These are phyloP conservation scores for Penicillium aurantiogriseum DNA, from an alignment of 2,329 filamentous ascomycete species.

Conservation along the genomic window DNA sequence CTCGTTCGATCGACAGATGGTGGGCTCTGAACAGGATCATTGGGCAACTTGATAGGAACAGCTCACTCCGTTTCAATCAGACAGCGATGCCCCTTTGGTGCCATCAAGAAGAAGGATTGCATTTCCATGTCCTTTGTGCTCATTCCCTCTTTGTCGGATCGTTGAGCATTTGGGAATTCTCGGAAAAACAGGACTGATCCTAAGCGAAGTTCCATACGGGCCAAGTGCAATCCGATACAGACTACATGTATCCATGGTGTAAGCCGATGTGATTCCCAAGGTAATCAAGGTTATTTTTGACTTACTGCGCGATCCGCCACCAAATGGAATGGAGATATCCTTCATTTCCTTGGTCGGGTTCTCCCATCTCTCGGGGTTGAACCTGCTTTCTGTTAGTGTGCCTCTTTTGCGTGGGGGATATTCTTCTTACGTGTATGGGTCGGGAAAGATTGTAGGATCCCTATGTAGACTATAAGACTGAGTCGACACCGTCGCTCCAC, in stretches of 20 bases:
- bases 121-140: background rate
- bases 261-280: background rate
- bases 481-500: background rate
- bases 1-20: no score
- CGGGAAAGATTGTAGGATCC: background rate
- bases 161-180: background rate
- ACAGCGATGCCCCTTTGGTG: background rate
- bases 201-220: background rate
- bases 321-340: background rate
- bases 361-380: background rate
- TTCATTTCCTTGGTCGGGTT: background rate
- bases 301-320: background rate
- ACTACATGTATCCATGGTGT: background rate
- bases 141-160: background rate
- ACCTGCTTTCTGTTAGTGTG: background rate
- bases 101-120: background rate
- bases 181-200: background rate
- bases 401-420: background rate
- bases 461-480: background rate
- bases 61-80: background rate
- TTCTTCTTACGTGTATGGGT: background rate
- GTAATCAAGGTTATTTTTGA: background rate
- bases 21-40: no score
- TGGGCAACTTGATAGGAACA: background rate
- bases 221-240: background rate